A percentile compares a stretch with the other conserved stretches of the same genome.
These are phyloP conservation scores for Parafenestella ontariensis DNA, from an alignment of 2,329 filamentous ascomycete species.

Conservation along the genomic window DNA sequence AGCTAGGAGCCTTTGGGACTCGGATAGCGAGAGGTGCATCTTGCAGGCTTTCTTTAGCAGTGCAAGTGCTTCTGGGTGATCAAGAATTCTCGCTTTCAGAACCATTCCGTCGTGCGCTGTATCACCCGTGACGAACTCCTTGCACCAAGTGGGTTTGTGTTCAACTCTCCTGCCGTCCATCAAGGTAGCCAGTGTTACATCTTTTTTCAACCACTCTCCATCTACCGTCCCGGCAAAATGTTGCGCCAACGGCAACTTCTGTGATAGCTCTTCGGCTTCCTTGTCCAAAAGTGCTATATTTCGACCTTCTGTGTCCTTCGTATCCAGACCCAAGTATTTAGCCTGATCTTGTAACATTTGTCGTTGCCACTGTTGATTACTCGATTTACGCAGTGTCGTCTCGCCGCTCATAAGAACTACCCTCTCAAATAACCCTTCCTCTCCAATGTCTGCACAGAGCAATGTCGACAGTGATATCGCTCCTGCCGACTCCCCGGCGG, in stretches of 20 bases:
- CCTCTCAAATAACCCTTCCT: slow-evolving; percentile 32
- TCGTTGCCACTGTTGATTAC: slow-evolving; percentile 34
- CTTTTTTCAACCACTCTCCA: slow-evolving; percentile 27
- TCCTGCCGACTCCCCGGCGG: slow-evolving; percentile 58
- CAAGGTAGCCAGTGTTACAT: slow-evolving; percentile 24
- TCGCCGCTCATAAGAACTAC: slow-evolving; percentile 44
- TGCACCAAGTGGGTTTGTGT: slow-evolving; percentile 55
- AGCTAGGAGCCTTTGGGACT: slow-evolving; percentile 25
- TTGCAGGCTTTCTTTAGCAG: slow-evolving; percentile 21
- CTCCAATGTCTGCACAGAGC: slow-evolving; percentile 34
- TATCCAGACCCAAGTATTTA: slow-evolving; percentile 22
- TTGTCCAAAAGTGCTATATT: slow-evolving; percentile 20
- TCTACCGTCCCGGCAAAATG: slow-evolving; percentile 36
- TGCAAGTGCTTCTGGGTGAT: slow-evolving; percentile 22
- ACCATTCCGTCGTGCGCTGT: slow-evolving; percentile 52
- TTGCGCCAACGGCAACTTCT: slow-evolving; percentile 34
- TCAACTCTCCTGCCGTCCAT: slow-evolving; percentile 23
- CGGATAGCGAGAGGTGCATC: slow-evolving; percentile 23
- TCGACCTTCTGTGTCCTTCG: slow-evolving; percentile 13
- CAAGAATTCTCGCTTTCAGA: slow-evolving; percentile 42
- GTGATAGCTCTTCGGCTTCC: slow-evolving; percentile 25
- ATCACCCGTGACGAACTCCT: slow-evolving; percentile 56
- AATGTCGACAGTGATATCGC: slow-evolving; percentile 43
- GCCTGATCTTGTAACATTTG: slow-evolving; percentile 35
- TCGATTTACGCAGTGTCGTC: slow-evolving; percentile 36